These are phyloP conservation scores for Trichoderma sp. DNA, from an alignment of 2,329 filamentous ascomycete species.

Conservation along the genomic window DNA sequence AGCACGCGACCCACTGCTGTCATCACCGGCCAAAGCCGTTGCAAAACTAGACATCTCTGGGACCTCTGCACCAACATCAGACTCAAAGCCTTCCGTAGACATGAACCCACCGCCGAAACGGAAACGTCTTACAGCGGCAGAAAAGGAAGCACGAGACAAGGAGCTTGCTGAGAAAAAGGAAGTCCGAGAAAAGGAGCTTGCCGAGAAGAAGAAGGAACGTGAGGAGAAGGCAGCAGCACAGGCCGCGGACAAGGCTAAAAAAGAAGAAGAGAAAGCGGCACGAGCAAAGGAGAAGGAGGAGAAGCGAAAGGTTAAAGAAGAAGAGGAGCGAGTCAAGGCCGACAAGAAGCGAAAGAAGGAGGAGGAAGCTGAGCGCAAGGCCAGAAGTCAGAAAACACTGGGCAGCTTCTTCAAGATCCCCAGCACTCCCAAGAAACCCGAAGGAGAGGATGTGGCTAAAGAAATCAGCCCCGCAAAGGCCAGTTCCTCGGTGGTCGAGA, in stretches of 20 bases:
- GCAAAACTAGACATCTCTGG: conserved; percentile 22
- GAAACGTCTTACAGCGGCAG: conserved; percentile 41
- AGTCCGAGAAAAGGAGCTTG: conserved; percentile 31
- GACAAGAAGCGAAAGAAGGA: conserved; percentile 52
- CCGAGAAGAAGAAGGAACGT: conserved; percentile 36
- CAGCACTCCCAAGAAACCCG: conserved; percentile 42
- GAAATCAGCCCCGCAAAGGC: conserved; percentile 32
- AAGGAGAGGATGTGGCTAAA: conserved; percentile 32
- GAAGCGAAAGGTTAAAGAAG: conserved; percentile 42
- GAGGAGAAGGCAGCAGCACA: conserved; percentile 40
- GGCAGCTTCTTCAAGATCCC: conserved; percentile 47
- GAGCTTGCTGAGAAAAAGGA: conserved; percentile 35
- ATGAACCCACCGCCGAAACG: conserved; percentile 39
- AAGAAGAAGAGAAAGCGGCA: conserved; percentile 40
- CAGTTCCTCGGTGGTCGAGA: conserved; percentile 22
- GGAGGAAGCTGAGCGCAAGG: conserved; percentile 47
- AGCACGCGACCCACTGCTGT: conserved; percentile 35
- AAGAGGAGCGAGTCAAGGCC: conserved; percentile 40
- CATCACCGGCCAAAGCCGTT: conserved; percentile 32
- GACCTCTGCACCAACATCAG: conserved; percentile 7
- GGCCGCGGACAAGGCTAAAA: conserved; percentile 38
- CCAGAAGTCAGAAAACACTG: conserved; percentile 47
- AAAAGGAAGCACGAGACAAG: conserved; percentile 35
- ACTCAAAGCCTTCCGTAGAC: conserved; percentile 26
- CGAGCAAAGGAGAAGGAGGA: conserved; percentile 40